Evolutionary conservation across 2,329 filamentous ascomycete species (phyloP).

Genomic region (Aspergillus glaucus): DNA sequence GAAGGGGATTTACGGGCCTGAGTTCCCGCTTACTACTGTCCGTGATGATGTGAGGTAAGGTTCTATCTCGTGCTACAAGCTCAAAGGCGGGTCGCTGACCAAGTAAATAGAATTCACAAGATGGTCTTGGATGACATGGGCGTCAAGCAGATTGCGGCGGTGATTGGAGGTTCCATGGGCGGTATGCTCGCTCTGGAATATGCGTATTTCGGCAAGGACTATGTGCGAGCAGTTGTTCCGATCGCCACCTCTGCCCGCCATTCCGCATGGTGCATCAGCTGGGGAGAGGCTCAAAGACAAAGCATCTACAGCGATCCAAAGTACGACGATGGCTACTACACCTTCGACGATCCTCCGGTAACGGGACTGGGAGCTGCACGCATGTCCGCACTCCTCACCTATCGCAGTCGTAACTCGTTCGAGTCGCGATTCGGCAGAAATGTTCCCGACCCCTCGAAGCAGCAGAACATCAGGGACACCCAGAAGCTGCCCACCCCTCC

Average conservation of each 20-base stretch:
- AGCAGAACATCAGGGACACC: constrained; percentile 72
- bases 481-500: constrained; percentile 55
- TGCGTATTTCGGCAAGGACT: constrained; percentile 64
- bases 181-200: constrained; percentile 54
- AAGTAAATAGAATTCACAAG: constrained; percentile 44
- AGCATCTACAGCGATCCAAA: constrained; percentile 95
- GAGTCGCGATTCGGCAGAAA: constrained; percentile 93
- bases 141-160: constrained; percentile 48
- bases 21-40: constrained; percentile 93
- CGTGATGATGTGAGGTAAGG: constrained; percentile 88
- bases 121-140: constrained; percentile 49
- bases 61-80: neutral
- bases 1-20: constrained; percentile 79
- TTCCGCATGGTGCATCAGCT: constrained; percentile 55
- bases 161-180: constrained; percentile 54
- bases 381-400: constrained; percentile 94
- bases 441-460: constrained; percentile 74
- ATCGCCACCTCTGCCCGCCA: constrained; percentile 53
- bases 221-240: constrained; percentile 48
- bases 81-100: constrained; percentile 2
- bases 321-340: constrained; percentile 95
- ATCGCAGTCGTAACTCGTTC: constrained; percentile 93
- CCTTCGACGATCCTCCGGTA: constrained; percentile 76
- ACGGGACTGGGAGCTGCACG: constrained; percentile 87
- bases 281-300: constrained; percentile 53